These are phyloP conservation scores for Mallotus japonicus DNA, from an alignment of 441 rosid genomes.

Conservation along the genomic window DNA sequence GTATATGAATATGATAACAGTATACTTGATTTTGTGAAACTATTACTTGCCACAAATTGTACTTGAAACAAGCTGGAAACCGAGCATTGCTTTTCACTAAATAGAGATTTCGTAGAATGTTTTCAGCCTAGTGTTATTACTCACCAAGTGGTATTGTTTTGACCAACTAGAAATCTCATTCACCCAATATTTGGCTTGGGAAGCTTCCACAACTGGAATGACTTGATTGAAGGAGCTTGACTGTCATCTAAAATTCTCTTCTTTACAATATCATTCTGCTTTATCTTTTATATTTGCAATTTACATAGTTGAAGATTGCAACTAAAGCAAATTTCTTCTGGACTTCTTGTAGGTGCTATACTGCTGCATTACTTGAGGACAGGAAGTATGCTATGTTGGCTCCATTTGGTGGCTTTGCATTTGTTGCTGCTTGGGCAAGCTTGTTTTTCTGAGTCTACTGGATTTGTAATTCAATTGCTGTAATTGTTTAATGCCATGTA, in stretches of 20 bases:
- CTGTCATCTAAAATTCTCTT: not conserved
- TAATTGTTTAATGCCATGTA: not conserved
- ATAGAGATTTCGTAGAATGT: no score
- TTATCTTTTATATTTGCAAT: not conserved
- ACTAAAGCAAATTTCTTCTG: not conserved
- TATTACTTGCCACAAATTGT: not conserved
- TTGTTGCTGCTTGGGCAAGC: constrained; percentile 84
- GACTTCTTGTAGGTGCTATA: constrained; percentile 49
- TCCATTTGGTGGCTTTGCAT: constrained; percentile 84
- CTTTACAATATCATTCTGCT: not conserved
- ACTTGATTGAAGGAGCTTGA: not conserved
- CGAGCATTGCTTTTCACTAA: not conserved
- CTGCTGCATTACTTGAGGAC: constrained; percentile 63
- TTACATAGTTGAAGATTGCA: not conserved
- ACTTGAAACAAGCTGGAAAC: not conserved
- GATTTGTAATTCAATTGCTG: not conserved
- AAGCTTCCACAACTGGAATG: not conserved
- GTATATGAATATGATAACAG: not conserved
- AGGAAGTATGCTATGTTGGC: constrained; percentile 53
- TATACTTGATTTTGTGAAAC: not conserved
- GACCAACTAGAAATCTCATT: not conserved
- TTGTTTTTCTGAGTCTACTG: constrained; percentile 51
- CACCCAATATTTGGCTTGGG: not conserved
- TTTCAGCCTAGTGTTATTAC: not conserved
- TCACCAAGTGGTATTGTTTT: not conserved